Evolutionary conservation across 352 stramenopile genomes (phyloP), one percentile per base, ranked within the genome.

Genomic region (Globisporangium lucens): DNA sequence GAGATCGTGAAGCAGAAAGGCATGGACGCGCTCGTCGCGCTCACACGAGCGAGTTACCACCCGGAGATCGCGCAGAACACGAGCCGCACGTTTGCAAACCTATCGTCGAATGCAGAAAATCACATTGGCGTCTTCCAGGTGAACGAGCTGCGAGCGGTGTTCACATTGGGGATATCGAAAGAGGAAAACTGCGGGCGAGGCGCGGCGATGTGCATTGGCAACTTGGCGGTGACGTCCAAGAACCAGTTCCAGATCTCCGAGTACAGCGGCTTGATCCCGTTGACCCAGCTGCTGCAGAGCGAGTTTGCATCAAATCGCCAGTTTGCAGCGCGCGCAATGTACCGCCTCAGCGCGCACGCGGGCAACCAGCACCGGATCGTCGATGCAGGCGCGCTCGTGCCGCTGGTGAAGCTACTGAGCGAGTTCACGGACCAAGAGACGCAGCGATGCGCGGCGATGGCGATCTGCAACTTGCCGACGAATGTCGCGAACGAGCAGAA

Each of bases 91-190:
- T 97, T 98, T 65, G 92, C 90, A 7, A 95, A 95, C 51, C 68
- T 99, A 38, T 97, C 93, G 8, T 95, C 92, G 59, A 97, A 98
- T 56, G 79, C 91, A 1, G 93, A 98, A 61, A 98, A 98, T 68
- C 89, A 97, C 51, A 73, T 94, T 15, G 86, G 79, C 0, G 86
- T 97, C 24, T 98, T 98, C 71, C 80, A 82, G 15, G 67, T 77
- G 6, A 74, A 89, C 27, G 90, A 97, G 46, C 78, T 97, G 33
- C 75, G 82, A 2, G 85, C 90, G 0, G 63, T 97, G 56, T 94
- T 97, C 66, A 81, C 74, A 38, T 73, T 97, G 36, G 87, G 74
- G 0, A 78, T 72, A 68, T 94, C 75, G 10, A 66, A 67, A 0
- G 90, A 98, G 46, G 91, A 98, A 53, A 70, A 85, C 13, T 98